These are phyloP conservation scores for Plasmodium vinckei DNA, from an alignment of 169 alveolate species.

Conservation along the genomic window DNA sequence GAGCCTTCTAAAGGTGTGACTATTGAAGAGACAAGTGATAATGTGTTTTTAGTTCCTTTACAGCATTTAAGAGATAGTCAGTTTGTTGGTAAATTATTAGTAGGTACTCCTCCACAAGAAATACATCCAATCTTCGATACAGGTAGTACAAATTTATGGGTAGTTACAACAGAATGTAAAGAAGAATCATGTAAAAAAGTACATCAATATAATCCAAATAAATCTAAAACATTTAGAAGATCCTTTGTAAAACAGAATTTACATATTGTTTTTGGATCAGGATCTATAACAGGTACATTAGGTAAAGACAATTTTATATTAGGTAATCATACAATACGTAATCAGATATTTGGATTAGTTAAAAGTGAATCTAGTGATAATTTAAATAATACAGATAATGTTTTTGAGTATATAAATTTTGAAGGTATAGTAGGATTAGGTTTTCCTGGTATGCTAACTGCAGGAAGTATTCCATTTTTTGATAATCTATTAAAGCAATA, in stretches of 20 bases:
- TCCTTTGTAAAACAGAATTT: conserved; percentile 78
- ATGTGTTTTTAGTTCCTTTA: conserved; percentile 46
- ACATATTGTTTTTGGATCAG: conserved; percentile 91
- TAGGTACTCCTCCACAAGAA: conserved; percentile 87
- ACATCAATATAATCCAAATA: conserved; percentile 76
- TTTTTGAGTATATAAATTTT: conserved; percentile 86
- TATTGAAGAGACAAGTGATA: conserved; percentile 25
- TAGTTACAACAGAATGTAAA: conserved; percentile 84
- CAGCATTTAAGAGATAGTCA: conserved; percentile 78
- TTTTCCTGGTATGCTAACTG: conserved; percentile 90
- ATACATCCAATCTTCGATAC: conserved; percentile 89
- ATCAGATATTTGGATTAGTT: conserved; percentile 88
- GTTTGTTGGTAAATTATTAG: conserved; percentile 80
- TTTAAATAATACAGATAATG: conserved; percentile 51
- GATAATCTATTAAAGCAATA: conserved; percentile 85
- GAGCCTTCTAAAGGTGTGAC: not conserved
- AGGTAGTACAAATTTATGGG: conserved; percentile 90
- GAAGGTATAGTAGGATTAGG: conserved; percentile 93
- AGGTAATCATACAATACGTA: conserved; percentile 83
- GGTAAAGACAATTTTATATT: conserved; percentile 85
- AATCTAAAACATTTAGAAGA: conserved; percentile 80
- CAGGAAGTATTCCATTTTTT: conserved; percentile 86
- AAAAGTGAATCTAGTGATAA: conserved; percentile 82
- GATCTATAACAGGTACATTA: conserved; percentile 88
- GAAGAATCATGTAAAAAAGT: conserved; percentile 85